Conservation (phyloP, 108 stramenopile species). For the Fragilaria crotonensis region DNA sequence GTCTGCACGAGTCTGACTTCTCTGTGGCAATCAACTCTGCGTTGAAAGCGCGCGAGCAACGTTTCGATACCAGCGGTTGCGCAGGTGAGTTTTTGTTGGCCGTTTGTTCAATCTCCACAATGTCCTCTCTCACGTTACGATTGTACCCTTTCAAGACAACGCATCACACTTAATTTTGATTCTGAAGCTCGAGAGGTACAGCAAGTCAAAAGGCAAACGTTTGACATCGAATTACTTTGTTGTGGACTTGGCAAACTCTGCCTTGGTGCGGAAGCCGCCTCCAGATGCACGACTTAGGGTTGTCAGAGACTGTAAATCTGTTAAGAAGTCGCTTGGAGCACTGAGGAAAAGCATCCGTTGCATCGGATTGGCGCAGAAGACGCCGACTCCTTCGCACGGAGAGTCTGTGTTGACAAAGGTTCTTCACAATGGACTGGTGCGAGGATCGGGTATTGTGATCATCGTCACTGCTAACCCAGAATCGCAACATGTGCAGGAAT, state of each 20-base stretch:
- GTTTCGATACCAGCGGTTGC: too few relatives aligned
- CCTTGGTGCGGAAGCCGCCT: neutral
- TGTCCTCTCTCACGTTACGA: too few relatives aligned
- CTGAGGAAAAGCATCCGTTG: conserved; percentile 4
- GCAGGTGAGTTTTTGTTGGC: too few relatives aligned
- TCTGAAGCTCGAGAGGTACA: conserved; percentile 4
- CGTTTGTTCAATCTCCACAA: too few relatives aligned
- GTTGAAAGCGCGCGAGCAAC: neutral
- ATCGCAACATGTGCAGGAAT: neutral
- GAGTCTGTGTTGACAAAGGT: conserved; percentile 10
- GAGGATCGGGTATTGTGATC: conserved; percentile 3
- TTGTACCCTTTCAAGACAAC: too few relatives aligned
- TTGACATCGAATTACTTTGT: conserved; percentile 5
- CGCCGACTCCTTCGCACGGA: neutral
- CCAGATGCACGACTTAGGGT: neutral
- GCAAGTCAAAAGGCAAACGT: conserved; percentile 5
- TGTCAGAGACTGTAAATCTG: conserved; percentile 1
- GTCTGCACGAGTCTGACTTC: neutral
- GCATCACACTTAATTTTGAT: conserved; percentile 1
- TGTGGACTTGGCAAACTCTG: conserved; percentile 7
- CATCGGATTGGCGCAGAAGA: neutral
- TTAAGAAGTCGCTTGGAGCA: conserved; percentile 1
- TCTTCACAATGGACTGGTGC: neutral
- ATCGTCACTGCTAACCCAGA: conserved; percentile 8
- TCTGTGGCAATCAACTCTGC: neutral